A percentile compares a stretch with the other conserved stretches of the same genome.
These are phyloP conservation scores for Diaporthe sp. DNA, from an alignment of 2,329 filamentous ascomycete species.

Conservation along the genomic window DNA sequence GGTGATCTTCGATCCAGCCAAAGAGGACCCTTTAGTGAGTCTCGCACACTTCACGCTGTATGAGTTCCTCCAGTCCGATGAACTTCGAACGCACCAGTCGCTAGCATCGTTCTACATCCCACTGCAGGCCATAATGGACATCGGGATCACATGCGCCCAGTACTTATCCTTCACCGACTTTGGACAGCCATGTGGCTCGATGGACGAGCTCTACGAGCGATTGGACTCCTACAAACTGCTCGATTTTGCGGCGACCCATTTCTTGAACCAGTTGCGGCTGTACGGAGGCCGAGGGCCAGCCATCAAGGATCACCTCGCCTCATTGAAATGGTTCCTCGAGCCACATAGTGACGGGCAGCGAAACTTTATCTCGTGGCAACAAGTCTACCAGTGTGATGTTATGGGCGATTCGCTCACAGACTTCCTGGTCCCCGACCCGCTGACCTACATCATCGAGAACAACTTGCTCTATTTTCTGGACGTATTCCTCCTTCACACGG, in stretches of 20 bases:
- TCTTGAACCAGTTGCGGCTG: not conserved
- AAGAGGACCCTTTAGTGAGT: not conserved
- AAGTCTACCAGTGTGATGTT: not conserved
- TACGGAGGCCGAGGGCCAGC: not conserved
- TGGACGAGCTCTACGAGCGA: not conserved
- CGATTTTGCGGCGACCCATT: not conserved
- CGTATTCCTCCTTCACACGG: not conserved
- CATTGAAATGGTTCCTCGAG: not conserved
- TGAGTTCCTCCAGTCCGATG: not conserved
- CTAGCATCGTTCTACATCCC: not conserved
- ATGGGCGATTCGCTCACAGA: not conserved
- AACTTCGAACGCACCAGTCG: not conserved
- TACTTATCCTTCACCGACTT: not conserved
- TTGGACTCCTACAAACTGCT: not conserved
- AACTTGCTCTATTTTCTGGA: not conserved
- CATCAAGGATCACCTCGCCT: not conserved
- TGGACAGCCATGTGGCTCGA: not conserved
- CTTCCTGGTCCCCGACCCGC: not conserved
- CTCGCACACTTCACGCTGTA: constrained; percentile 7
- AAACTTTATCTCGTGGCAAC: constrained; percentile 6
- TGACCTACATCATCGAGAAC: constrained; percentile 1
- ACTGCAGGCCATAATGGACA: not conserved
- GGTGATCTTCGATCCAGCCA: not conserved
- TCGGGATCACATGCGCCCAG: constrained; percentile 1
- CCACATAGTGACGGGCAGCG: not conserved